phyloP scores from a whole-genome alignment of 495 filamentous ascomycete species.

The Penicillium desertorum region DNA sequence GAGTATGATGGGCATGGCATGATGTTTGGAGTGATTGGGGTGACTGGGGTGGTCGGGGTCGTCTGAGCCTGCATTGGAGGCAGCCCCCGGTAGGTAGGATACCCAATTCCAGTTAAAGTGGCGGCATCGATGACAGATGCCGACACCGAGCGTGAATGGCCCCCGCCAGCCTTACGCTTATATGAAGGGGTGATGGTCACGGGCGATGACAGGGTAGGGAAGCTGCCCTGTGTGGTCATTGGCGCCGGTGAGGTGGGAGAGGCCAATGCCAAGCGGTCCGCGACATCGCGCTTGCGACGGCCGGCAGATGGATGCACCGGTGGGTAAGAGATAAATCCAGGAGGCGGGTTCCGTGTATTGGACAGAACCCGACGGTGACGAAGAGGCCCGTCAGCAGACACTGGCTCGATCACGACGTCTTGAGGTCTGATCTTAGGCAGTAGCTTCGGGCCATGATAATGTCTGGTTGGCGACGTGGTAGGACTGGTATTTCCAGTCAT shows the following conservation, averaged over 20 bases:
- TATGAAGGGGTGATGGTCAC: slow-evolving; percentile 56
- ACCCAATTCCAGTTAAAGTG: slow-evolving; percentile 67
- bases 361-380: slow-evolving; percentile 58
- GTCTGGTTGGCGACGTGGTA: slow-evolving; percentile 65
- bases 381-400: slow-evolving; percentile 39
- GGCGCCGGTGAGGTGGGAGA: slow-evolving; percentile 52
- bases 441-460: slow-evolving; percentile 75
- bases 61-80: slow-evolving; percentile 44
- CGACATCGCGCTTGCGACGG: slow-evolving; percentile 65
- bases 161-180: slow-evolving; percentile 44
- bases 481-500: slow-evolving; percentile 74
- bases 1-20: slow-evolving; percentile 42
- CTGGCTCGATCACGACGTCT: slow-evolving; percentile 70
- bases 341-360: slow-evolving; percentile 52
- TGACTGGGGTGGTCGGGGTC: slow-evolving; percentile 47
- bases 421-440: slow-evolving; percentile 85
- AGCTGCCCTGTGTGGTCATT: slow-evolving; percentile 34
- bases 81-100: slow-evolving; percentile 77
- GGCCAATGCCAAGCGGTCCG: slow-evolving; percentile 55
- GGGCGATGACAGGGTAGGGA: slow-evolving; percentile 58
- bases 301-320: slow-evolving; percentile 39
- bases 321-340: slow-evolving; percentile 46
- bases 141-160: slow-evolving; percentile 63
- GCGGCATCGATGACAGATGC: slow-evolving; percentile 67
- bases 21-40: slow-evolving; percentile 44